Base-by-base conservation (phyloP, 192 early-diverging fungal genomes). In the Neocallimastix lanati region DNA sequence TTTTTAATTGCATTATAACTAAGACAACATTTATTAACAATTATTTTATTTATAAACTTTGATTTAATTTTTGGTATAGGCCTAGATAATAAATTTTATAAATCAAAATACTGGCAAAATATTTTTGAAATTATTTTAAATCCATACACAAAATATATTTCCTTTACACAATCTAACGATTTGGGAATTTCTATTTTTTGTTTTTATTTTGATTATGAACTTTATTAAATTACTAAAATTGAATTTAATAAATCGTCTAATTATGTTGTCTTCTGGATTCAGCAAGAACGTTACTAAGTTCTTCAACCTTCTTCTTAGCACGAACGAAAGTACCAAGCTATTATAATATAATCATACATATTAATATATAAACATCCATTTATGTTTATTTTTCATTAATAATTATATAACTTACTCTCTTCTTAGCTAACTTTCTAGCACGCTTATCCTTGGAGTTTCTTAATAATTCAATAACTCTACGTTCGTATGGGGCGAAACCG, bases 371-470 rank as follows among this genome's bases (percentile, higher is more conserved):
- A n/a, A 2, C 29, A 30, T 78, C 11, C 78, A 67, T 82, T n/a
- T n/a, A n/a, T n/a, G n/a, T n/a, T n/a, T n/a, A n/a, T n/a, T n/a
- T n/a, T n/a, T n/a, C n/a, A n/a, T n/a, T n/a, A n/a, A n/a, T n/a
- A n/a, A n/a, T 28, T 18, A 18, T 11, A 37, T 16, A 77, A 86
- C 89, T 58, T 88, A 91, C 92, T 82, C 92, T 95, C 90, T 92
- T 94, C 94, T 99, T 99, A 83, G 96, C 94, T 80, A 99, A 91
- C 92, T 95, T 96, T 86, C 94, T 92, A 80, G 98, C 98, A 85
- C 98, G 94, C 96, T 99, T 99, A 87, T 99, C 98, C 88, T 96
- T 96, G 87, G 94, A 95, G 94, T 98, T 98, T 92, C 96, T 96
- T 85, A 99, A 88, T 93, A 99, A 91, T 92, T 99, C 98, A 96